These are phyloP conservation scores for Echites panduratus DNA, from an alignment of 257 asterid genomes.

Conservation along the genomic window DNA sequence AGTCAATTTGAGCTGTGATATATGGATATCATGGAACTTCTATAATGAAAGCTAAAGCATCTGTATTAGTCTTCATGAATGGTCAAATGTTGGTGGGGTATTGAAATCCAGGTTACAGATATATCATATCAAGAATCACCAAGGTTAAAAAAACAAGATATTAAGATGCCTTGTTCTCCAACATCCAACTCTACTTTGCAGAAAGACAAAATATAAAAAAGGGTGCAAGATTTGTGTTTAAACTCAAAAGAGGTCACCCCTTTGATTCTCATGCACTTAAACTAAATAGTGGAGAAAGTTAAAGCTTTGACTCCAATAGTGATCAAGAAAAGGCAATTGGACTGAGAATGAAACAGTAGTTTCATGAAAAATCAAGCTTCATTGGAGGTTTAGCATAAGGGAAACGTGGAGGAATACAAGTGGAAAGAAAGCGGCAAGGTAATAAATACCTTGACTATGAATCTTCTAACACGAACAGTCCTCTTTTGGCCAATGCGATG, in stretches of 20 bases:
- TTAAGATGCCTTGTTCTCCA: background rate
- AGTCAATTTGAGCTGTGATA: background rate
- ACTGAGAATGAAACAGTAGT: background rate
- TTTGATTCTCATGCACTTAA: background rate
- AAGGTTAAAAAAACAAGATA: background rate
- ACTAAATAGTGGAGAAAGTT: no score
- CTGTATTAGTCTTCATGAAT: background rate
- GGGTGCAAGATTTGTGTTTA: background rate
- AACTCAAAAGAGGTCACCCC: background rate
- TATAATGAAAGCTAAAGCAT: background rate
- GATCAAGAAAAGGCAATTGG: background rate
- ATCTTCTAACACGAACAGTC: constrained; percentile 71
- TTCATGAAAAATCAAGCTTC: background rate
- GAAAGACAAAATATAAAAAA: background rate
- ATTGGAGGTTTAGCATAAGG: background rate
- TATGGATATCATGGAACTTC: background rate
- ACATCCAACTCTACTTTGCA: background rate
- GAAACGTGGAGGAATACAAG: background rate
- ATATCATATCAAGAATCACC: background rate
- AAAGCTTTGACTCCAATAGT: no score
- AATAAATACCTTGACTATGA: constrained; percentile 67
- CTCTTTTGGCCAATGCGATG: constrained; percentile 83
- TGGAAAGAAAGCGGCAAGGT: no score
- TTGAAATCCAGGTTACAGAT: background rate
- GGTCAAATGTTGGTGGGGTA: constrained; percentile 10